Evolutionary conservation across 2,329 filamentous ascomycete species (phyloP).

Genomic region (Ophiostoma tasmaniense): DNA sequence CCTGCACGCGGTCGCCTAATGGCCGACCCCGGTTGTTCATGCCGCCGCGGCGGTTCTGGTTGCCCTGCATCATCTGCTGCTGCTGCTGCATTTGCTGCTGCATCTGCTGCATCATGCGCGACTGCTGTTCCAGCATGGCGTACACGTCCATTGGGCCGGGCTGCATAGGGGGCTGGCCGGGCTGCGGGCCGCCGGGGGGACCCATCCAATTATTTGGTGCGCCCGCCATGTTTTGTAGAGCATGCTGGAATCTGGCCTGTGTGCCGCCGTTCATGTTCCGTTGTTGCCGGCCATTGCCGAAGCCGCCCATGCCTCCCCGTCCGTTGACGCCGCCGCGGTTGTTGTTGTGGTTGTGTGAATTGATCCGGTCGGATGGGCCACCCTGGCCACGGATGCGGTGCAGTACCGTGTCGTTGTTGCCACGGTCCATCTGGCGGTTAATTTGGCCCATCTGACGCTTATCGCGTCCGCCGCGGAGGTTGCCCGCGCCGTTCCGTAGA

Average conservation of each 20-base stretch:
- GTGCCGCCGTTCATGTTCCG: slow-evolving; percentile 43
- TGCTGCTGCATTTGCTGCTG: slow-evolving; percentile 49
- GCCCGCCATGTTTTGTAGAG: slow-evolving; percentile 37
- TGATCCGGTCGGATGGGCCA: slow-evolving; percentile 66
- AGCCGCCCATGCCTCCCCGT: slow-evolving; percentile 39
- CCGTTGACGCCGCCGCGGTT: slow-evolving; percentile 61
- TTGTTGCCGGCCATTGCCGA: slow-evolving; percentile 16
- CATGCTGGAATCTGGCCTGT: slow-evolving; percentile 41
- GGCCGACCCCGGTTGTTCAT: slow-evolving; percentile 36
- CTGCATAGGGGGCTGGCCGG: slow-evolving; percentile 23
- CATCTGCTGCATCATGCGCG: slow-evolving; percentile 74
- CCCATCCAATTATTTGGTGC: slow-evolving; percentile 26
- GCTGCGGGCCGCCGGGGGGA: slow-evolving; percentile 34
- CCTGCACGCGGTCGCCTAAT: slow-evolving; percentile 57
- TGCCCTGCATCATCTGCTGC: slow-evolving; percentile 46
- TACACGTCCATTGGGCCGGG: slow-evolving; percentile 49
- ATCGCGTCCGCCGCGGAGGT: slow-evolving; percentile 51
- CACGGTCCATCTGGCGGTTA: slow-evolving; percentile 72
- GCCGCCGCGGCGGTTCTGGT: slow-evolving; percentile 37
- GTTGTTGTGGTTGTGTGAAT: slow-evolving; percentile 58
- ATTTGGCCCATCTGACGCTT: slow-evolving; percentile 82
- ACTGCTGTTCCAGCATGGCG: slow-evolving; percentile 82
- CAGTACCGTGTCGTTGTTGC: slow-evolving; percentile 60
- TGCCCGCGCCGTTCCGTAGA: slow-evolving; percentile 65
- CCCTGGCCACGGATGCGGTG: slow-evolving; percentile 68